These are phyloP conservation scores for Platanthera zijinensis DNA, from an alignment of 106 monocot genomes.

Conservation along the genomic window DNA sequence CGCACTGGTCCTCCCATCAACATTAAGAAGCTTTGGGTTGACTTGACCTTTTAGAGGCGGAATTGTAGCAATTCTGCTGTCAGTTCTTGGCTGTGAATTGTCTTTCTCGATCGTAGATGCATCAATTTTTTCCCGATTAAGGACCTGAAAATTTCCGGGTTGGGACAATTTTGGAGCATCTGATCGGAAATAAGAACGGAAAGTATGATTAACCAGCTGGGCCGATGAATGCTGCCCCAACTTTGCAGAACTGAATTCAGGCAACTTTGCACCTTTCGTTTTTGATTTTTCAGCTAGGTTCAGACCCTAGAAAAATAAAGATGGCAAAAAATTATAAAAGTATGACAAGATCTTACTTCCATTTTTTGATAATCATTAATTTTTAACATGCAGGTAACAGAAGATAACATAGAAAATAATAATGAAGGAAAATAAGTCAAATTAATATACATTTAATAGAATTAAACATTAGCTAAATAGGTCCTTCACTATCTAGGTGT, in stretches of 20 bases:
- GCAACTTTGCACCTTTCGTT: conserved; percentile 34
- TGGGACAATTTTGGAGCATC: conserved; percentile 50
- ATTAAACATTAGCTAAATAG: not conserved
- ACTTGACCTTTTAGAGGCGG: conserved; percentile 14
- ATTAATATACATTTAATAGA: not conserved
- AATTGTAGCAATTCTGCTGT: conserved; percentile 17
- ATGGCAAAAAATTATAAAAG: not conserved
- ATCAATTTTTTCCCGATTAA: conserved; percentile 55
- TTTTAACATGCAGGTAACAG: not conserved
- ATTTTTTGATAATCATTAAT: not conserved
- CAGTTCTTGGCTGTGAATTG: conserved; percentile 9
- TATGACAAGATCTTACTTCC: not conserved
- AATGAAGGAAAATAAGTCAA: not conserved
- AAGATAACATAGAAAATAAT: not conserved
- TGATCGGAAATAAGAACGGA: conserved; percentile 24
- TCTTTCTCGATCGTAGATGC: conserved; percentile 28
- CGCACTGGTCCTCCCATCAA: conserved; percentile 14
- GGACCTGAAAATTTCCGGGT: conserved; percentile 59
- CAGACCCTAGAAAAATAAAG: conserved; percentile 19
- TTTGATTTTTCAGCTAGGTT: conserved; percentile 52
- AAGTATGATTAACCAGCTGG: conserved; percentile 19
- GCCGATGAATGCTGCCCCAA: conserved; percentile 20
- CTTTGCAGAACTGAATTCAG: conserved; percentile 25
- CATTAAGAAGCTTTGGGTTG: conserved; percentile 14
- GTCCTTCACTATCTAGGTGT: not conserved